phyloP scores from a whole-genome alignment of 257 asterid species.

The Solanum megistacrolobum region DNA sequence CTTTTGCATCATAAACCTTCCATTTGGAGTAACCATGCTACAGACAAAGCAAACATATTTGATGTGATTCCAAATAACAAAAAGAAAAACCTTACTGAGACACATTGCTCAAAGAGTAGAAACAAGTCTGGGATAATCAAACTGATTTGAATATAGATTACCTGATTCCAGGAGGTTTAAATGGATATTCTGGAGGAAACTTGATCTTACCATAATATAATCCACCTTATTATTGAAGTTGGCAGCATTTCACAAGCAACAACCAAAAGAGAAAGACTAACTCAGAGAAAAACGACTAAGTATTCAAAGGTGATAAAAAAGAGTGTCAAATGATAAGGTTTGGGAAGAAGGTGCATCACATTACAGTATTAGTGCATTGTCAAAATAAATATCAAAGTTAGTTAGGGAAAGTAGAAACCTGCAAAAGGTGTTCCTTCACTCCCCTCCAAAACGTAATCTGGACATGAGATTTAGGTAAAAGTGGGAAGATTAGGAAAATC shows the following conservation, averaged over 20 bases:
- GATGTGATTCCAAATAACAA: not conserved
- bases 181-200: slow-evolving; percentile 96
- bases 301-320: not conserved
- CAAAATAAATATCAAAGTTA: not conserved
- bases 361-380: not conserved
- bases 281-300: not conserved
- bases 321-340: not conserved
- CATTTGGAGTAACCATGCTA: slow-evolving; percentile 74
- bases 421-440: slow-evolving; percentile 97
- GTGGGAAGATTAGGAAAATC: not conserved
- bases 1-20: slow-evolving; percentile 87
- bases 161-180: slow-evolving; percentile 95
- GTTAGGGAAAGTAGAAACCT: slow-evolving; percentile 37
- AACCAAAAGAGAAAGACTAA: not conserved
- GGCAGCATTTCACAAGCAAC: not conserved
- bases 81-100: not conserved
- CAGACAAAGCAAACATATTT: slow-evolving; percentile 16
- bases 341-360: not conserved
- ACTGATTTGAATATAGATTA: slow-evolving; percentile 9
- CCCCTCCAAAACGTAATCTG: slow-evolving; percentile 99
- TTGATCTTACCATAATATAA: slow-evolving; percentile 89
- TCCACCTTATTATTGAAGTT: slow-evolving; percentile 47
- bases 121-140: not conserved
- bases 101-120: not conserved
- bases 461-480: slow-evolving; percentile 4